phyloP scores from a whole-genome alignment of 2,329 filamentous ascomycete species.

The Beauveria sp. region DNA sequence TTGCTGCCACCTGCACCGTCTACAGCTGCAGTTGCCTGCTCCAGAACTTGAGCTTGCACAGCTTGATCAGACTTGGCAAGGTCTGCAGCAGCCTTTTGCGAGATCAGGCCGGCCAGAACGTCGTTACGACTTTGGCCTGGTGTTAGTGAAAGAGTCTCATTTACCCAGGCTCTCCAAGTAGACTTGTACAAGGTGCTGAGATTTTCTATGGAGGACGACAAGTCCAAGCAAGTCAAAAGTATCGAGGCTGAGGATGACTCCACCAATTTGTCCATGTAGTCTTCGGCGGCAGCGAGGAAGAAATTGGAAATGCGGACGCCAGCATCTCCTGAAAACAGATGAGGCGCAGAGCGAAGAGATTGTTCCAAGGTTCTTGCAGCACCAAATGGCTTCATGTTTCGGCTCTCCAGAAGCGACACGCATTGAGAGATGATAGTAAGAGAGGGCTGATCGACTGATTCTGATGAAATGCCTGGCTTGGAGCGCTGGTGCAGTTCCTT shows the following conservation, averaged over 20 bases:
- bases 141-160: conserved; percentile 30
- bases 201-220: conserved; percentile 38
- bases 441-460: conserved; percentile 25
- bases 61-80: conserved; percentile 30
- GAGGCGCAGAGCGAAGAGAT: conserved; percentile 29
- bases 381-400: conserved; percentile 51
- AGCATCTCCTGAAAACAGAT: conserved; percentile 31
- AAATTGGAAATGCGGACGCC: conserved; percentile 32
- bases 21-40: conserved; percentile 32
- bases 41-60: conserved; percentile 42
- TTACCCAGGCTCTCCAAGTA: conserved; percentile 39
- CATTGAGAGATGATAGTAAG: conserved; percentile 24
- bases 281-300: conserved; percentile 42
- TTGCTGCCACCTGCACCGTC: conserved; percentile 30
- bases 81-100: conserved; percentile 30
- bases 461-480: conserved; percentile 16
- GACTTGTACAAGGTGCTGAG: conserved; percentile 29
- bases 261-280: conserved; percentile 51
- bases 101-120: conserved; percentile 39
- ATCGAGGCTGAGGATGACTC: conserved; percentile 60
- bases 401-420: conserved; percentile 36
- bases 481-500: conserved; percentile 34
- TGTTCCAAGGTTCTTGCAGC: conserved; percentile 40
- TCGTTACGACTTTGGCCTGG: conserved; percentile 18
- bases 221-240: conserved; percentile 57